Base-by-base conservation (phyloP, 495 filamentous ascomycete species). In the Margaritispora aquatica region DNA sequence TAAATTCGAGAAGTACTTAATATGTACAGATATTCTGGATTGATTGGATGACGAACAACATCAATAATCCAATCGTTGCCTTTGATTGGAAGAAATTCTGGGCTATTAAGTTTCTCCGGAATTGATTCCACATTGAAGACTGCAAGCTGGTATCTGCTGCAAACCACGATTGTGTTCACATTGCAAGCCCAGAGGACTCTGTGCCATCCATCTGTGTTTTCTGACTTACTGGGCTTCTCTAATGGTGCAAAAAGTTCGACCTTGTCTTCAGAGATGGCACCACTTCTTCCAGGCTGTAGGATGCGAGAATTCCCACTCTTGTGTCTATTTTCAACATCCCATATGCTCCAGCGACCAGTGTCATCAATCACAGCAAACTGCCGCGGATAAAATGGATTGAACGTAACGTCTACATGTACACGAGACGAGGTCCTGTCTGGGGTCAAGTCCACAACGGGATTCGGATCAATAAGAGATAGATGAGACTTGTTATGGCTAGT, bases 261-360 rank as follows among this genome's bases (percentile, higher is more conserved):
- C 7, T 60, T 61, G 15, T 61, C 68, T 24, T 65, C 46, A 57
- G 70, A 64, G 15, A 68, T 55, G 1, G 54, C 22, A 24, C 55
- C 61, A 26, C n/a, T 46, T 31, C 55, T 68, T 5, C 50, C 58
- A 26, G 51, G 8, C 24, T 51, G 13, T 24, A 56, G 24, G 11
- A 47, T 19, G 34, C 31, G 21, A 9, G 44, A 4, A 1, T 15
- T 26, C 1, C n/a, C 26, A 34, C 56, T 66, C 5, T 11, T 34
- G 29, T 34, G 1, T 24, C n/a, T 29, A 26, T 48, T 46, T 50
- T 63, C 61, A 19, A 95, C 70, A 57, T 90, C 80, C 85, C 87
- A 95, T 2, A 95, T 68, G 63, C 74, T 84, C 92, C 92, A 96
- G 29, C 75, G 74, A 0, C 90, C 92, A 47, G 70, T 65, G 41